Evolutionary conservation across 768 basidiomycete species (phyloP), one percentile per base, ranked within the genome.

Genomic region (Mycena maculata): DNA sequence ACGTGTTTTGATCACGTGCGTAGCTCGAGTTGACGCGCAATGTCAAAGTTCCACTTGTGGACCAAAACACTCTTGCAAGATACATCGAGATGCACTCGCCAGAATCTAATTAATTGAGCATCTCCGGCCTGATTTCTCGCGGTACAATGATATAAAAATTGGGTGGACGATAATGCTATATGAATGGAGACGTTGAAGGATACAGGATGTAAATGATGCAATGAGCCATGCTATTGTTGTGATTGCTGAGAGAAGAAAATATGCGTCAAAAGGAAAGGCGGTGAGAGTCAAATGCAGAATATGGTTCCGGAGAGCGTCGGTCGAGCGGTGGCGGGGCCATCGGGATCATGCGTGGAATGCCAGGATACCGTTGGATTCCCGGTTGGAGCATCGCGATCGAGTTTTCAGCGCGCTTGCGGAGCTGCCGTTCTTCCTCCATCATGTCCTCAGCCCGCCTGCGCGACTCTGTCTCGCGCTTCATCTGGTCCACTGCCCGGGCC

Each of bases 391-490:
- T 47, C 49, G 48, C 54, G 49, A 42, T 50, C 3, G 67, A 58
- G 31, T 20, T 45, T 53, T 63, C 41, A 58, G 65, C 54, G 71
- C 73, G 64, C 58, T 62, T 68, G 65, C 75, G 54, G 68, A 68
- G 69, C 28, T 48, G 62, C 53, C 65, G 70, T 72, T 77, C 76
- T 31, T 44, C 44, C 84, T 70, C 84, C 87, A 58, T 85, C 86
- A 69, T 82, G 81, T 71, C 86, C 89, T 69, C 94, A 88, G 79
- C 86, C 82, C 75, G 88, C 88, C 78, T 90, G 88, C 74, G 91
- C 86, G 54, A 85, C 87, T 77, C 88, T 85, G 72, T 86, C 84
- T 76, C 86, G 67, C 65, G 75, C 60, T 68, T 76, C 44, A 72
- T 71, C 65, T 71, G 71, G 57, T 66, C 67, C 67, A 76, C 60